Base-by-base conservation (phyloP, 179 eudicot genomes). In the Beta macrorhiza region DNA sequence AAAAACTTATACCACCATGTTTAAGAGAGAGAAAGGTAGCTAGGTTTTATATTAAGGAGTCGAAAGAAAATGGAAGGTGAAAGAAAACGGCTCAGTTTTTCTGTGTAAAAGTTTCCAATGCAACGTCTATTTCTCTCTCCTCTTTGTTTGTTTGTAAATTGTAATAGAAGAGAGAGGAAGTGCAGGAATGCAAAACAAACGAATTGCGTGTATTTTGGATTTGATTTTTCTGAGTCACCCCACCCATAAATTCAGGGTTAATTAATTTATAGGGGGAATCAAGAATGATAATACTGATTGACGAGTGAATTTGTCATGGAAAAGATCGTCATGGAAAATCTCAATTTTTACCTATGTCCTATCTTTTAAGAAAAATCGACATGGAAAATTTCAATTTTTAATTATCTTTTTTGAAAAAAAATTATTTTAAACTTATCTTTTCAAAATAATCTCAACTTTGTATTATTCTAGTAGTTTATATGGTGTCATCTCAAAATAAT, bases 61-160 rank as follows among this genome's bases (percentile, higher is more conserved):
- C 67, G 65, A 81, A 76, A 70, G 82, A 63, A 47, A 44, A 53
- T 12, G 78, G 67, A 78, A 79, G 72, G 61, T 14, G 44, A 65
- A 71, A 56, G 51, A 56, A 67, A 72, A 77, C 81, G 87, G 81
- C 87, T 76, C 81, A 37, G 58, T 53, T 55, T 20, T 55, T 49
- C 57, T 67, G 37, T 62, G 29, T 37, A 7, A 56, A 74, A 44
- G 11, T 49, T 5, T 73, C 62, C 72, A 37, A 37, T 37, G 42
- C 62, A 76, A 84, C 73, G 82, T 81, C 79, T 78, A 51, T 62
- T n/a, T 65, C 52, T 68, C 63, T 59, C 49, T 42, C 25, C 63
- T 61, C 64, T 25, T 37, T 25, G 72, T 37, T 64, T 4, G 70
- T 68, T 57, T 69, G 45, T 52, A 37, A 62, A 37, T 17, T 22